Evolutionary conservation across 2,329 filamentous ascomycete genomes (phyloP).

Genomic region (Pseudogymnoascus sp.): DNA sequence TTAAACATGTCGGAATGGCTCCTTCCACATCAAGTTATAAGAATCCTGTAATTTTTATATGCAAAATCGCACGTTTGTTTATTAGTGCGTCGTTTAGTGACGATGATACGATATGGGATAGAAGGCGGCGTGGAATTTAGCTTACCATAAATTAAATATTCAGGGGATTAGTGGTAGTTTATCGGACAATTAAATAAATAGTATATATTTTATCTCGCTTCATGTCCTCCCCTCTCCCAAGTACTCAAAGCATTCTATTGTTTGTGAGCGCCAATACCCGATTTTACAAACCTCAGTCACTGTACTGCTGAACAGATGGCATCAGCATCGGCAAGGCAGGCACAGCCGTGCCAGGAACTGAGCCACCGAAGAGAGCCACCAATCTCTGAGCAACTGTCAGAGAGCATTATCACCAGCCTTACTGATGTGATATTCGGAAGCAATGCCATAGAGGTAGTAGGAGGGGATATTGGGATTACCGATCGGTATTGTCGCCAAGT

Average conservation of each 20-base stretch:
- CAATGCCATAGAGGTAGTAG: neutral
- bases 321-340: neutral
- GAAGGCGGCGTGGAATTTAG: neutral
- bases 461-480: neutral
- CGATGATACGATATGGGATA: neutral
- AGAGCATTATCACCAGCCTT: neutral
- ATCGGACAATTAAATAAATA: neutral
- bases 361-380: neutral
- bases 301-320: neutral
- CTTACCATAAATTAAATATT: neutral
- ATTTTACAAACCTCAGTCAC: neutral
- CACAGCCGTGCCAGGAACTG: neutral
- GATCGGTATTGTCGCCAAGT: neutral
- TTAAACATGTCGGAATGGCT: neutral
- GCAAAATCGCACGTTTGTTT: neutral
- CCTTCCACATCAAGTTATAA: neutral
- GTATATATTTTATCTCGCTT: too few species aligned
- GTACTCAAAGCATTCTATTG: neutral
- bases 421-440: neutral
- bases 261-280: too few species aligned
- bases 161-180: neutral
- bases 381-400: neutral
- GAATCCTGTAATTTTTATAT: neutral
- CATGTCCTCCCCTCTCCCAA: too few species aligned
- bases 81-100: neutral